Evolutionary conservation across 129 eudicot species (phyloP), one percentile per base, ranked within the genome.

Genomic region (Dittrichia graveolens): DNA sequence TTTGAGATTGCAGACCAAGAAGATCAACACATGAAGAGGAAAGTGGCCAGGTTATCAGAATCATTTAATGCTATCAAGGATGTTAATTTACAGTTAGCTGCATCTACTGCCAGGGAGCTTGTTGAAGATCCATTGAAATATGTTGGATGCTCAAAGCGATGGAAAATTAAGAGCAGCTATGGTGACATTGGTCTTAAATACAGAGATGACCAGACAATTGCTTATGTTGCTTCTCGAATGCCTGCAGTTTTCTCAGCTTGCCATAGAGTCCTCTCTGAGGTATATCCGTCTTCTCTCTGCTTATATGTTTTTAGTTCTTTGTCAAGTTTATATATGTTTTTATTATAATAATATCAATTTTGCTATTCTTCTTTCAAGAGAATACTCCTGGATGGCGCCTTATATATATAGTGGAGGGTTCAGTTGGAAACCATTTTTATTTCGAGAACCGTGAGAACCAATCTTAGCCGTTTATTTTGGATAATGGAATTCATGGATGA

Each of bases 211-310:
- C 86, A 95, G 63, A 80, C 94, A 3, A 80, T 83, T 39, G 99
- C 99, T 39, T 90, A 95, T 79, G 94, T 95, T 47, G 97, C 99
- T 65, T 80, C 97, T 48, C 86, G 99, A 15, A 90, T 90, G 99
- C 99, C 99, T 38, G 96, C 99, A 1, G 97, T 95, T 45, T 90
- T 83, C 67, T 81, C 91, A 46, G 99, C 97, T 53, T 87, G 94
- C 79, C 85, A 73, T 74, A 79, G 99, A 64, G 84, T 90, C 48
- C 96, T 95, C 14, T 77, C 75, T 38, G 99, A 95, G 97, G 99
- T 90, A 54, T 50, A 39, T 43, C 13, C 7, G 12, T 52, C 57
- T 42, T 62, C 71, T 24, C 5, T 61, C 55, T 69, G 14, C 11
- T 15, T 5, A 2, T 59, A 11, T 35, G 7, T 12, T 42, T 41